Conservation (phyloP, 1,139 yeast genomes). For the Suhomyces wounanorum region DNA sequence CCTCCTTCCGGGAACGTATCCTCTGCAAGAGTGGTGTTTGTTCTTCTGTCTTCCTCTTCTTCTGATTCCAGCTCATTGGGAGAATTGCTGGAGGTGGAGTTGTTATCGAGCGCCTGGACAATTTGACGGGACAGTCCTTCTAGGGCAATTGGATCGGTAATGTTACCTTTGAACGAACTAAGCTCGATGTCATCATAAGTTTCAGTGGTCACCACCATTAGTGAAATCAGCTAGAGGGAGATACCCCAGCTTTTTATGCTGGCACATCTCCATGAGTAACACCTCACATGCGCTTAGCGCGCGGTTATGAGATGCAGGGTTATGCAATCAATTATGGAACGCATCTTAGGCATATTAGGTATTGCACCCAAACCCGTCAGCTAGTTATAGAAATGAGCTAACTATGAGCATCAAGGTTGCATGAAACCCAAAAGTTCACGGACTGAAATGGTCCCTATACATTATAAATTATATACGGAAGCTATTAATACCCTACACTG, state of each 20-base stretch:
- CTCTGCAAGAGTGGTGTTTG: background rate
- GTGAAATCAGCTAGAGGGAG: background rate
- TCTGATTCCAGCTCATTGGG: background rate
- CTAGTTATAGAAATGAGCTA: background rate
- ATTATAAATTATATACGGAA: background rate
- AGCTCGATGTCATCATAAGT: background rate
- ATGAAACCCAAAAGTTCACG: background rate
- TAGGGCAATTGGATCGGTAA: background rate
- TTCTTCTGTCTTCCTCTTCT: background rate
- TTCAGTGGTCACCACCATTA: background rate
- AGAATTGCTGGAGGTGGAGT: background rate
- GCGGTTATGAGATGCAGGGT: background rate
- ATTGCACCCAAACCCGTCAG: background rate
- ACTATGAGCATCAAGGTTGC: background rate
- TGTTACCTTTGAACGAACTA: background rate
- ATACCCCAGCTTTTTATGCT: background rate
- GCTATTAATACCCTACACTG: background rate
- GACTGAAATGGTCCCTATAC: background rate
- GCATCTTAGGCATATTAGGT: too few species aligned
- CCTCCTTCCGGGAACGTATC: constrained; percentile 31
- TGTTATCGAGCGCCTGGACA: background rate
- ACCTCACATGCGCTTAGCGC: background rate
- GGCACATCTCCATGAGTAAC: background rate
- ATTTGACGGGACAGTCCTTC: background rate
- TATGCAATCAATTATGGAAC: background rate